Percentiles rank a stretch among this genome's conserved stretches.
phyloP scores from a whole-genome alignment of 768 basidiomycete genomes.

The Epithele typhae region DNA sequence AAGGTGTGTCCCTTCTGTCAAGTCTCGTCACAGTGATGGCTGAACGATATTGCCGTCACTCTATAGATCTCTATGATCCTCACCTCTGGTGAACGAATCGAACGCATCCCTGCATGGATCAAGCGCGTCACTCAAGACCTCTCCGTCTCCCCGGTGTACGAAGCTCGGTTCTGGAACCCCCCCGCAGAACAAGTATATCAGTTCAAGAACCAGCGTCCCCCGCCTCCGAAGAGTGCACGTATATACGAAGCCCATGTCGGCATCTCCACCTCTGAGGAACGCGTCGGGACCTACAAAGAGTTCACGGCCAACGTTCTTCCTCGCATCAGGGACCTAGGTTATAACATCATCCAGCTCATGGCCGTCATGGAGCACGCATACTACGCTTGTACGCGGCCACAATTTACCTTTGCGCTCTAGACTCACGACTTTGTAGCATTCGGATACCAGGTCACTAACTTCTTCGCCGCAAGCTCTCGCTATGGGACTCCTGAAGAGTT shows the following conservation, averaged over 20 bases:
- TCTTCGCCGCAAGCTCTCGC: conserved; percentile 96
- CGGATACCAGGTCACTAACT: conserved; percentile 96
- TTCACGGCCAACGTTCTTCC: conserved; percentile 83
- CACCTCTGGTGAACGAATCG: conserved; percentile 76
- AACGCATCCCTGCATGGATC: conserved; percentile 93
- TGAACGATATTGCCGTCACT: no score
- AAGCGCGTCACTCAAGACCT: conserved; percentile 94
- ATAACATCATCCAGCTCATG: conserved; percentile 98
- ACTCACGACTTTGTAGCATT: no score
- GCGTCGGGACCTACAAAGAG: conserved; percentile 95
- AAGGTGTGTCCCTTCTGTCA: conserved; percentile 51
- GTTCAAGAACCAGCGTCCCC: conserved; percentile 77
- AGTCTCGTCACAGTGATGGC: not conserved
- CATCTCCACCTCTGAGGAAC: conserved; percentile 82
- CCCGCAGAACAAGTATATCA: conserved; percentile 63
- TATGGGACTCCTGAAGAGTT: conserved; percentile 95
- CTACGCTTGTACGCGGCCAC: conserved; percentile 84
- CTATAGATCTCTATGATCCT: conserved; percentile 85
- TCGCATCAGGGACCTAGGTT: conserved; percentile 86
- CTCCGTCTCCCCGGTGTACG: conserved; percentile 83
- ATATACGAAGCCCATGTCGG: conserved; percentile 99
- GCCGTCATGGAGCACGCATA: conserved; percentile 98
- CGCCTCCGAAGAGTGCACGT: conserved; percentile 58
- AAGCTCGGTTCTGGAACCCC: conserved; percentile 99
- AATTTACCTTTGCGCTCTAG: not conserved